phyloP scores from a whole-genome alignment of 768 basidiomycete species.

The Mycena pura region DNA sequence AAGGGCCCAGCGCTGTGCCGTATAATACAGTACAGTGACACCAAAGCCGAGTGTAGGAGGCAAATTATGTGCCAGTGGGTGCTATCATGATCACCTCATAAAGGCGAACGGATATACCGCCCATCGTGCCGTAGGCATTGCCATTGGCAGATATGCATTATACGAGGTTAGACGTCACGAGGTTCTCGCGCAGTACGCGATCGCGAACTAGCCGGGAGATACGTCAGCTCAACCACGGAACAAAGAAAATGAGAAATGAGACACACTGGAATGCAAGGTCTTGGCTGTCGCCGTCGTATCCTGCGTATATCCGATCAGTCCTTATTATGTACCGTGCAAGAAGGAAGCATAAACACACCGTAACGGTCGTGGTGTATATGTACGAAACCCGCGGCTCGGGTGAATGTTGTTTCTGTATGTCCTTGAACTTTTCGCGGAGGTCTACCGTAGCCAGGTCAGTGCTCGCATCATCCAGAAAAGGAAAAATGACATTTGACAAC shows the following conservation, averaged over 20 bases:
- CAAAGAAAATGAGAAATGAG: background rate
- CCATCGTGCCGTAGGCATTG: background rate
- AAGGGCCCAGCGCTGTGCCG: background rate
- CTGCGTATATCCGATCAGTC: conserved; percentile 36
- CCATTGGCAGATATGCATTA: no score
- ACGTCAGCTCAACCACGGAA: background rate
- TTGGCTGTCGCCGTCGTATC: conserved; percentile 68
- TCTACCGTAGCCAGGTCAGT: conserved; percentile 45
- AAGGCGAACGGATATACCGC: background rate
- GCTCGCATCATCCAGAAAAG: background rate
- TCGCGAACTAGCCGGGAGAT: conserved; percentile 59
- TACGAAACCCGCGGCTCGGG: conserved; percentile 63
- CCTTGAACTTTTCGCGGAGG: conserved; percentile 72
- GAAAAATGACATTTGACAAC: conserved; percentile 66
- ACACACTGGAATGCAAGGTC: conserved; percentile 62
- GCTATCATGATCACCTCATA: background rate
- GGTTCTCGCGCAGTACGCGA: conserved; percentile 64
- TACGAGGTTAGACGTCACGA: conserved; percentile 59
- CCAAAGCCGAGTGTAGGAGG: background rate
- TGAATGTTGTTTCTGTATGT: conserved; percentile 64
- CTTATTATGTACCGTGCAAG: background rate
- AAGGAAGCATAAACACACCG: conserved; percentile 48
- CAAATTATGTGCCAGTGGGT: background rate
- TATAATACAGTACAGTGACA: conserved; percentile 13
- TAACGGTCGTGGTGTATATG: conserved; percentile 73